These are phyloP conservation scores for Ambrosia trifida DNA, from an alignment of 129 eudicot species.

Conservation along the genomic window DNA sequence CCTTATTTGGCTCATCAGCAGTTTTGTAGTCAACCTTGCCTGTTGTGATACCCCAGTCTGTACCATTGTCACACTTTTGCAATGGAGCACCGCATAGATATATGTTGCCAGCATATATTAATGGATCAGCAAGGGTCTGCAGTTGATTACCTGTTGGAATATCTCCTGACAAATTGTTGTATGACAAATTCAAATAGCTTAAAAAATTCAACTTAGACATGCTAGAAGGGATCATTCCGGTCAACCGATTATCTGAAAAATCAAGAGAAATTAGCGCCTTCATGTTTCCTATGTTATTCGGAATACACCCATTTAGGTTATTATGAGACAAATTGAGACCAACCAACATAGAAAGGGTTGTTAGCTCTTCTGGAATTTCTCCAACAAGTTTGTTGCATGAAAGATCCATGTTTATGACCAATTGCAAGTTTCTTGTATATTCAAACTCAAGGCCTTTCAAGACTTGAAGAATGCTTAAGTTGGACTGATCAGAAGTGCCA, in stretches of 20 bases:
- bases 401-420: neutral
- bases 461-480: neutral
- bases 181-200: neutral
- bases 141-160: slow-evolving; percentile 1
- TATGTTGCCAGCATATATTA: neutral
- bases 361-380: neutral
- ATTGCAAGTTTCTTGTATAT: neutral
- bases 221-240: slow-evolving; percentile 10
- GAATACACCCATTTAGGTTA: neutral
- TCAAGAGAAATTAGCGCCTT: slow-evolving; percentile 12
- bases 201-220: neutral
- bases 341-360: neutral
- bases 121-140: neutral
- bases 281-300: neutral
- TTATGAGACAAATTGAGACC: neutral
- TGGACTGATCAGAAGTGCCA: neutral
- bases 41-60: neutral
- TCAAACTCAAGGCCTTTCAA: slow-evolving; percentile 8
- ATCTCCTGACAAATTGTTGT: neutral
- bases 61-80: neutral
- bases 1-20: neutral
- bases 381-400: neutral
- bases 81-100: neutral
- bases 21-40: neutral
- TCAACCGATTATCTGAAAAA: slow-evolving; percentile 18